A percentile compares a stretch with the other conserved stretches of the same genome.
These are phyloP conservation scores for Tolypocladium nubicola DNA, from an alignment of 2,329 filamentous ascomycete species.

Conservation along the genomic window DNA sequence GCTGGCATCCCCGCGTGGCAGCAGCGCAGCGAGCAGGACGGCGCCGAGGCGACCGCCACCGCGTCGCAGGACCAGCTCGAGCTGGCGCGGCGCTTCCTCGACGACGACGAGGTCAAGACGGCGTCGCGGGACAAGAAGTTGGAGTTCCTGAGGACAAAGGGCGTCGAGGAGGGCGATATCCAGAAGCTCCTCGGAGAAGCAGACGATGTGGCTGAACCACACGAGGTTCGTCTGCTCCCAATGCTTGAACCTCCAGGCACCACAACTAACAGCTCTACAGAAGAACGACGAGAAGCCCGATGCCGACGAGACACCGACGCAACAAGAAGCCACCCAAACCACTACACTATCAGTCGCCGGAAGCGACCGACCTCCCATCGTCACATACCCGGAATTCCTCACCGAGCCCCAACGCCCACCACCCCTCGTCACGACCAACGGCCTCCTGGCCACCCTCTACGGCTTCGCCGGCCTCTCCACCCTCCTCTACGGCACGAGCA, in stretches of 20 bases:
- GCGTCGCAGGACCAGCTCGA: constrained; percentile 28
- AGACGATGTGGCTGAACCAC: constrained; percentile 5
- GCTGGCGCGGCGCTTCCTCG: constrained; percentile 65
- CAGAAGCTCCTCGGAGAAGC: constrained; percentile 46
- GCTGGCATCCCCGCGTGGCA: constrained; percentile 21
- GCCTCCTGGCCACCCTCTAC: constrained; percentile 50
- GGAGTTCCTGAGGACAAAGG: constrained; percentile 69
- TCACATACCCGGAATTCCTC: constrained; percentile 63
- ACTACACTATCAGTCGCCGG: constrained; percentile 13
- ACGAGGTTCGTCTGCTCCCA: constrained; percentile 9
- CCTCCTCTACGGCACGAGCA: constrained; percentile 60
- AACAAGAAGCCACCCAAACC: constrained; percentile 6
- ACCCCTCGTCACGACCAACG: constrained; percentile 50
- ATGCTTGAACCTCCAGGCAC: too few species aligned
- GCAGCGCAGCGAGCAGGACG: constrained; percentile 9
- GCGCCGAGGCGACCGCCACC: constrained; percentile 6
- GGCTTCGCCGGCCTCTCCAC: constrained; percentile 47
- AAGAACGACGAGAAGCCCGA: background rate
- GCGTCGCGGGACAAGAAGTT: constrained; percentile 62
- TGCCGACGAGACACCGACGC: constrained; percentile 1
- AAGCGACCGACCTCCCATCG: constrained; percentile 45
- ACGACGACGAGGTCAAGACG: constrained; percentile 61
- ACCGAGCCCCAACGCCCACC: constrained; percentile 43
- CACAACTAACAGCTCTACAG: background rate
- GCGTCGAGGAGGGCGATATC: constrained; percentile 57